Evolutionary conservation across 1,284 basidiomycete genomes (phyloP), one percentile per base, ranked within the genome.

Genomic region (Ustilago trichophora): DNA sequence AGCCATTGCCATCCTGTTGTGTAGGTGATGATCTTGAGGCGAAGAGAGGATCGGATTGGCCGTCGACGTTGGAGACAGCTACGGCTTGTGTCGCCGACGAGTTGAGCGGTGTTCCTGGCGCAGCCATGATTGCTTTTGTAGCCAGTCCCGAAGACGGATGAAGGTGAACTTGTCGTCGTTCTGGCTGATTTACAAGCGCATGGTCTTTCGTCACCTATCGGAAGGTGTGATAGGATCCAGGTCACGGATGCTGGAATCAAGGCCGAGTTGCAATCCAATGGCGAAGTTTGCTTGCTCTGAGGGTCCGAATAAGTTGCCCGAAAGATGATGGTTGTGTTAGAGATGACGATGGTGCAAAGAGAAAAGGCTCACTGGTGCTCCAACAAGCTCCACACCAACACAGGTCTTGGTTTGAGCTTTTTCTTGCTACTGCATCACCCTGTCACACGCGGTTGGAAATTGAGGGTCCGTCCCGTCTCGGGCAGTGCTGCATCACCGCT

Each of bases 121-220:
- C 65, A 7, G 65, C 65, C 64, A 67, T 67, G n/a, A 3, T 47
- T 16, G 48, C n/a, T n/a, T n/a, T n/a, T n/a, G n/a, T n/a, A n/a
- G n/a, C n/a, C n/a, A n/a, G n/a, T 29, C 8, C 13, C 27, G 13
- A 7, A 29, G 27, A 29, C 8, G 8, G 27, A 29, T 29, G 27
- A 29, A 29, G 7, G 27, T 13, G 27, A 29, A 29, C 27, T 8
- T 11, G 33, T 47, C 26, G 25, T 26, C 19, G 16, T 13, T 25
- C 13, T 19, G 3, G 27, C 27, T 29, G 13, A 29, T 15, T 24
- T 47, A 49, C 27, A 40, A 33, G 22, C 9, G 15, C 47, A 49
- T 49, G 36, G 16, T 49, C 29, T 21, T 29, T 24, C n/a, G 34
- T 24, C 6, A 18, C 19, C 6, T 25, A 18, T 36, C 34, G 12